Conservation (phyloP, 495 filamentous ascomycete genomes). For the Tuber brumale region DNA sequence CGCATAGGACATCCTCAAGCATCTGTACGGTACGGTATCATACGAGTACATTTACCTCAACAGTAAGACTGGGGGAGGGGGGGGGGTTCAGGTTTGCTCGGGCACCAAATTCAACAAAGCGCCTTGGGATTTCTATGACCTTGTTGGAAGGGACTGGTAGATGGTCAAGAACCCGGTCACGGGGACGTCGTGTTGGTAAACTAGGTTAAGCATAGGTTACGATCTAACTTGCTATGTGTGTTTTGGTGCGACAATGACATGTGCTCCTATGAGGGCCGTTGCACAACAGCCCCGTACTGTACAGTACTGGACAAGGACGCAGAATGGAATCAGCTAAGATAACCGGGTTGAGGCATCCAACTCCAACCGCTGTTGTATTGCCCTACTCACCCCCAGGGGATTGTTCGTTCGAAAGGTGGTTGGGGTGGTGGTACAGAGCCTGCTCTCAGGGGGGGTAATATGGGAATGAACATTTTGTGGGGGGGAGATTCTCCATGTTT, state of each 20-base stretch:
- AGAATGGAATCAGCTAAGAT: not conserved
- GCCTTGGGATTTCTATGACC: no score
- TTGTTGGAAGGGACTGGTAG: not conserved
- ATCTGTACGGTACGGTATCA: no score
- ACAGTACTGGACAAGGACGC: no score
- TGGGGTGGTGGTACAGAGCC: not conserved
- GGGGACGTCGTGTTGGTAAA: not conserved
- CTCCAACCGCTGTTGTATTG: not conserved
- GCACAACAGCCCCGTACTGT: not conserved
- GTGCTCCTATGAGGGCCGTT: not conserved
- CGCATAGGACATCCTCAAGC: not conserved
- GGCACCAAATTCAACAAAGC: not conserved
- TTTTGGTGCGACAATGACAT: not conserved
- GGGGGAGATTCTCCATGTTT: not conserved
- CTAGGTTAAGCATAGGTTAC: not conserved
- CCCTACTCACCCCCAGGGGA: not conserved
- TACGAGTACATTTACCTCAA: not conserved
- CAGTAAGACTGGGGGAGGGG: no score
- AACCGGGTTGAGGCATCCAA: not conserved
- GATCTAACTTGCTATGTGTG: not conserved
- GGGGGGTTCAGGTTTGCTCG: not conserved
- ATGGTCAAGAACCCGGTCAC: not conserved
- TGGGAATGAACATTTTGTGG: not conserved
- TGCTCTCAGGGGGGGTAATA: not conserved
- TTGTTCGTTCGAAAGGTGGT: not conserved